Evolutionary conservation across 1,284 basidiomycete genomes (phyloP), one percentile per base, ranked within the genome.

Genomic region (Kalmanozyma brasiliensis): DNA sequence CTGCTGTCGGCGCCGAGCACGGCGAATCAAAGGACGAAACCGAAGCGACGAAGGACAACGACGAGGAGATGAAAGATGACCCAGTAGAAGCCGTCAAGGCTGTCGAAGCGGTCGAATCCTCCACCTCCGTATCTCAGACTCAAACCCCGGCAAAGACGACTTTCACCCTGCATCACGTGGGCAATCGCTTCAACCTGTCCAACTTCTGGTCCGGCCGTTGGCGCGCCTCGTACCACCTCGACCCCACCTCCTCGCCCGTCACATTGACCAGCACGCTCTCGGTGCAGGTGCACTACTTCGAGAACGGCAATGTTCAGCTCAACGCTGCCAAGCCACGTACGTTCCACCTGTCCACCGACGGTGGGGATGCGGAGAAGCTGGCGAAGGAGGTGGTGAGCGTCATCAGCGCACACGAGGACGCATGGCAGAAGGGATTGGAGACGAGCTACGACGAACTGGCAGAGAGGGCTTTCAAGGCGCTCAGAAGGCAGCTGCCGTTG

Each of bases 291-390:
- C 80, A 82, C 67, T 82, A 82, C 64, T 82, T 78, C 57, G 80
- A 82, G 46, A 78, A 81, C 41, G 80, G 80, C 20, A 82, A 82
- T 34, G 80, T 82, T 1, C 80, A 82, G 43, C 60, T 81, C 23
- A 64, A 77, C 36, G 59, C 69, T 4, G 38, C 55, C 9, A 60
- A 57, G 19, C 51, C 62, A 13, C 45, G 52, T 7, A 52, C 49
- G 7, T 56, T 68, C 48, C 23, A 57, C 8, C 53, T 77, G 6
- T 58, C 74, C 7, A 14, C 49, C 16, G 11, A 19, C 17, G 49
- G 35, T 17, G 30, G 43, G 3, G 35, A 52, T 17, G 16, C 49
- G 17, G 36, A 55, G 3, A 22, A 30, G 19, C 16, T 52, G 17
- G 71, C 71, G 1, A 64, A 61, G 35, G 51, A 63, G 6, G 36